These are phyloP conservation scores for Sphaerulina vaccinii DNA, from an alignment of 2,329 filamentous ascomycete genomes.

Conservation along the genomic window DNA sequence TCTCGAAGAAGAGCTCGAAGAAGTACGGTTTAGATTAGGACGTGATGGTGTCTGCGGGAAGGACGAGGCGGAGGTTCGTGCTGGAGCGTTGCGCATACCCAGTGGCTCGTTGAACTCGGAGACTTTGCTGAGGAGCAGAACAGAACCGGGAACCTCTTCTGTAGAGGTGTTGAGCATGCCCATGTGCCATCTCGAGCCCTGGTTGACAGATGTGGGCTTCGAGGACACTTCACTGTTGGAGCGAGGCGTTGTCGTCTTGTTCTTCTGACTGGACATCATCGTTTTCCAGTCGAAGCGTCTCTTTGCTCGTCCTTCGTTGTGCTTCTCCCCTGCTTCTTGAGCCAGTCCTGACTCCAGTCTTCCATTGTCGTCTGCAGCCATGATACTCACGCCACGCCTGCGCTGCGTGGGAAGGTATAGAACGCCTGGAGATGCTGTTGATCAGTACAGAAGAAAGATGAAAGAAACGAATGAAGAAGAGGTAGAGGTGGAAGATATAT, in stretches of 20 bases:
- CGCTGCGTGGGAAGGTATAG: neutral
- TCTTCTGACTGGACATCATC: conserved; percentile 21
- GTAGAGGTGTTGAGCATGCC: conserved; percentile 80
- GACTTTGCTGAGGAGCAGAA: conserved; percentile 57
- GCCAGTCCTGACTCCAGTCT: neutral
- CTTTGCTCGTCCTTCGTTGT: conserved; percentile 19
- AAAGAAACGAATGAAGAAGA: neutral
- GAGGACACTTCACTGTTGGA: conserved; percentile 14
- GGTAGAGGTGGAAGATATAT: neutral
- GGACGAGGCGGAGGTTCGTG: conserved; percentile 57
- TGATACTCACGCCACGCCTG: neutral
- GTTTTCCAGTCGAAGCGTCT: conserved; percentile 27
- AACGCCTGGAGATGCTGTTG: neutral
- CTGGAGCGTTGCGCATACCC: conserved; percentile 62
- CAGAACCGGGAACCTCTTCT: conserved; percentile 76
- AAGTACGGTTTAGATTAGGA: conserved; percentile 23
- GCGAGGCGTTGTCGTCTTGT: conserved; percentile 4
- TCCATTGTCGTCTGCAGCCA: neutral
- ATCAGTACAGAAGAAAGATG: neutral
- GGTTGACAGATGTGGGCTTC: conserved; percentile 16
- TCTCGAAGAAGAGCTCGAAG: conserved; percentile 10
- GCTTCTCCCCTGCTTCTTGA: neutral
- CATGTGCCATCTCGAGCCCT: conserved; percentile 55
- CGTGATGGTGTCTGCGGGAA: conserved; percentile 46
- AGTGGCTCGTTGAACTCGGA: conserved; percentile 62